These are phyloP conservation scores for Sequoiadendron giganteum DNA, from an alignment of 75 land plant species.

Conservation along the genomic window DNA sequence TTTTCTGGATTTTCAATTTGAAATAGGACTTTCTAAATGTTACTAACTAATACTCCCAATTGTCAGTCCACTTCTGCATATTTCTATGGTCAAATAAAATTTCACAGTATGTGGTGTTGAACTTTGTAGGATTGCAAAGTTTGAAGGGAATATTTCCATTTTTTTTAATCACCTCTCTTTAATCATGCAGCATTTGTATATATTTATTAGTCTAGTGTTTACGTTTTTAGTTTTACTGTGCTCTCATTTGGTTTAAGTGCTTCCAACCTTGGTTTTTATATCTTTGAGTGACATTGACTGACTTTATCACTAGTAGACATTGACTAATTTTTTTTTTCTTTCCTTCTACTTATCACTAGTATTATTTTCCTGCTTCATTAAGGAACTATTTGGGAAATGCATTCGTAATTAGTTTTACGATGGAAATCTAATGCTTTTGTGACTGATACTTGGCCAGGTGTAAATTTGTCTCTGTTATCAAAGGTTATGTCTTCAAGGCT, in stretches of 20 bases:
- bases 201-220: neutral
- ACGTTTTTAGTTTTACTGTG: neutral
- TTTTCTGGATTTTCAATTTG: no score
- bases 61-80: no score
- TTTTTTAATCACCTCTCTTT: neutral
- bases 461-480: conserved; percentile 76
- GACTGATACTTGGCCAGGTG: conserved; percentile 44
- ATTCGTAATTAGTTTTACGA: neutral
- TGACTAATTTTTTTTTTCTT: neutral
- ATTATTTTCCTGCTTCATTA: neutral
- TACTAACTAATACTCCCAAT: no score
- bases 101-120: no score
- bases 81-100: no score
- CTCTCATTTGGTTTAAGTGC: neutral
- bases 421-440: neutral
- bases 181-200: neutral
- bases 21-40: no score
- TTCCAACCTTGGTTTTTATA: neutral
- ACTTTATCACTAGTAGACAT: neutral
- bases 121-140: no score
- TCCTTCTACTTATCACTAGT: neutral
- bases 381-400: neutral
- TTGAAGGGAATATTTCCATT: no score
- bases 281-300: neutral
- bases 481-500: conserved; percentile 88